Evolutionary conservation across 169 alveolate species (phyloP).

Genomic region (Plasmodium sp.): DNA sequence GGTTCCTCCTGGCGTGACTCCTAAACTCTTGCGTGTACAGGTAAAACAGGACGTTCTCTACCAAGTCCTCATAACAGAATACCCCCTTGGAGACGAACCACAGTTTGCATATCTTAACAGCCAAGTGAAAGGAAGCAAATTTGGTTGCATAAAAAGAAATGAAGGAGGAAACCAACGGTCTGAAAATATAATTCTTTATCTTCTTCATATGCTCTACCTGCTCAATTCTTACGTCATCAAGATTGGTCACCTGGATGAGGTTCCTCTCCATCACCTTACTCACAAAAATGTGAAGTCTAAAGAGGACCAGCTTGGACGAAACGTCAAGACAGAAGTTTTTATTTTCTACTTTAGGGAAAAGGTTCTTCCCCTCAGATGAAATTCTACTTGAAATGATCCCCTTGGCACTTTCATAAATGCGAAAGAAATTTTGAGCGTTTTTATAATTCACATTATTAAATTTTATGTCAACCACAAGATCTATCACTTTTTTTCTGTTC

Average conservation of each 20-base stretch:
- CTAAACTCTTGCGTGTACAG: conserved; percentile 15
- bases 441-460: conserved; percentile 6
- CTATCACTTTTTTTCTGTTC: neutral
- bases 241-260: conserved; percentile 23
- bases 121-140: conserved; percentile 24
- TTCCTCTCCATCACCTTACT: conserved; percentile 16
- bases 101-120: conserved; percentile 38
- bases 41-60: conserved; percentile 28
- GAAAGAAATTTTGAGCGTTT: conserved; percentile 17
- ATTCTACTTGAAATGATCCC: neutral
- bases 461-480: conserved; percentile 18
- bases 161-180: conserved; percentile 35
- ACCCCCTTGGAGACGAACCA: conserved; percentile 30
- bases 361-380: neutral
- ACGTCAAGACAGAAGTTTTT: conserved; percentile 17
- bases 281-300: conserved; percentile 20
- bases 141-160: conserved; percentile 26
- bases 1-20: neutral
- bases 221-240: conserved; percentile 10
- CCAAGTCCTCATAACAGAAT: neutral
- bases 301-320: neutral
- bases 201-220: neutral
- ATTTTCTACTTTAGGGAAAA: neutral
- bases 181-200: conserved; percentile 2
- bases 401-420: conserved; percentile 33